These are phyloP conservation scores for Lasiodiplodia sp. DNA, from an alignment of 2,329 filamentous ascomycete species.

Conservation along the genomic window DNA sequence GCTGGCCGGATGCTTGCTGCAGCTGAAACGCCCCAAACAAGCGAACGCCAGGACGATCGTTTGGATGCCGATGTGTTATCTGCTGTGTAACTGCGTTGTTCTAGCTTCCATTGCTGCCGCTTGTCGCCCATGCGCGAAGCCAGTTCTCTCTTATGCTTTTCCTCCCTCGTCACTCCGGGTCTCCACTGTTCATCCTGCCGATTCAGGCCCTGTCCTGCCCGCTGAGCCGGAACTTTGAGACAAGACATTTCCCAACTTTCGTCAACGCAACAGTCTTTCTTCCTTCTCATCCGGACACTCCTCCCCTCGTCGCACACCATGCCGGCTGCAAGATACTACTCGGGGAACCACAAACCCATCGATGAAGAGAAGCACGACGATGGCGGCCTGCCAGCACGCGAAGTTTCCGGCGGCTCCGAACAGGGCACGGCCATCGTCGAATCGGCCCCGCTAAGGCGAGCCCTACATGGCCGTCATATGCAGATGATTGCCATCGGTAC, in stretches of 20 bases:
- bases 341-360: not conserved
- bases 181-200: too few species aligned
- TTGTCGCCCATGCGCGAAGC: not conserved
- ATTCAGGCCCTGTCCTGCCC: too few species aligned
- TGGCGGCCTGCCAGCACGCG: not conserved
- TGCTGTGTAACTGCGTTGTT: not conserved
- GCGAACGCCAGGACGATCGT: not conserved
- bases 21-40: not conserved
- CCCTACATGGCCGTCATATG: slow-evolving; percentile 65
- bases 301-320: not conserved
- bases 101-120: not conserved
- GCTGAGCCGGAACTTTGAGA: not conserved
- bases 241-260: not conserved
- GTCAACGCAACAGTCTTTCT: not conserved
- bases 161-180: not conserved
- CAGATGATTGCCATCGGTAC: slow-evolving; percentile 67
- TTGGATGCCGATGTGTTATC: not conserved
- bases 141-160: not conserved
- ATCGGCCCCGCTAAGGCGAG: slow-evolving; percentile 29
- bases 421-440: slow-evolving; percentile 4
- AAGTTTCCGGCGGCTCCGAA: not conserved
- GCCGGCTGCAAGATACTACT: not conserved
- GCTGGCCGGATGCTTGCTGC: not conserved
- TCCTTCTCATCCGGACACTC: too few species aligned
- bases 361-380: not conserved